Evolutionary conservation across 2,329 filamentous ascomycete genomes (phyloP).

Genomic region (Didymellaceae sp.): DNA sequence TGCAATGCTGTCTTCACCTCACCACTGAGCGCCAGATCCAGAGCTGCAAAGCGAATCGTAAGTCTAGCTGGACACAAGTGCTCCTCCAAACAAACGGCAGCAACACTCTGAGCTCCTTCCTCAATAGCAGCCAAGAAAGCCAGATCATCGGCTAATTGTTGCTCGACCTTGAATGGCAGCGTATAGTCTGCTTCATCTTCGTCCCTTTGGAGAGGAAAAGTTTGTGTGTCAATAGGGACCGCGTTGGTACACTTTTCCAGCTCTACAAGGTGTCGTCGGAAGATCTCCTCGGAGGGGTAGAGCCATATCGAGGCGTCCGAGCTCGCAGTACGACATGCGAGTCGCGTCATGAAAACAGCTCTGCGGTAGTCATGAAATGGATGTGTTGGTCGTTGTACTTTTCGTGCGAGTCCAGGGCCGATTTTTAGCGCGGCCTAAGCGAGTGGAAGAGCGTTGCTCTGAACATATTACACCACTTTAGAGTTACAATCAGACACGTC

Average conservation of each 20-base stretch:
- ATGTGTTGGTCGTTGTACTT: not conserved
- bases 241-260: slow-evolving; percentile 14
- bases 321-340: slow-evolving; percentile 6
- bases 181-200: not conserved
- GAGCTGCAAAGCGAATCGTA: slow-evolving; percentile 9
- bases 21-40: slow-evolving; percentile 1
- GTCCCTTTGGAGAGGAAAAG: not conserved
- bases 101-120: slow-evolving; percentile 16
- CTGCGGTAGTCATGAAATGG: not conserved
- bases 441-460: too few relatives aligned
- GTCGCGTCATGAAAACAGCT: slow-evolving; percentile 6
- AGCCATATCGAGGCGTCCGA: slow-evolving; percentile 7
- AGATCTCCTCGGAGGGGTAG: not conserved
- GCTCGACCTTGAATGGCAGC: slow-evolving; percentile 4
- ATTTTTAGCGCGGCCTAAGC: not conserved
- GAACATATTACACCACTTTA: too few relatives aligned
- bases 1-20: slow-evolving; percentile 6
- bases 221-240: slow-evolving; percentile 10
- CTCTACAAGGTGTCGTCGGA: slow-evolving; percentile 12
- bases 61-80: not conserved
- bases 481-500: too few relatives aligned
- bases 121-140: slow-evolving; percentile 12
- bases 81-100: slow-evolving; percentile 13
- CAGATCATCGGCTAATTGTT: slow-evolving; percentile 14
- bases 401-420: not conserved